Evolutionary conservation across 257 asterid genomes (phyloP).

Genomic region (Penstemon davidsonii): DNA sequence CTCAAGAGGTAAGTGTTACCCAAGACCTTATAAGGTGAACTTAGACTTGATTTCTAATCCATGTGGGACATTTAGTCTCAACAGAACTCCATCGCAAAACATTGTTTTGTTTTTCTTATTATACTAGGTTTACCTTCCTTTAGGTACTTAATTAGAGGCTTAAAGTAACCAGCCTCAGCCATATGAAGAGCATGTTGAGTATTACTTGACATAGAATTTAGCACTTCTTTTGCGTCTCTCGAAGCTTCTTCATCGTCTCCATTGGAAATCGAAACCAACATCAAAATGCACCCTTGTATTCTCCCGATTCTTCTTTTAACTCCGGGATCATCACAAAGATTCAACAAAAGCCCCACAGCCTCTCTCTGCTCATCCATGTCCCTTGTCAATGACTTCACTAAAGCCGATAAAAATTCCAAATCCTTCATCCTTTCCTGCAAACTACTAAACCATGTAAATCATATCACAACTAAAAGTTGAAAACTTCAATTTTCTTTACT

Average conservation of each 20-base stretch:
- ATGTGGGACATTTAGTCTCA: too few species aligned
- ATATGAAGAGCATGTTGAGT: slow-evolving; percentile 85
- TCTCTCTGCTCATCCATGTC: slow-evolving; percentile 70
- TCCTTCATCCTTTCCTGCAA: slow-evolving; percentile 83
- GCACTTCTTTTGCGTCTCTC: slow-evolving; percentile 51
- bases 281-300: slow-evolving; percentile 68
- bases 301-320: slow-evolving; percentile 65
- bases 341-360: slow-evolving; percentile 68
- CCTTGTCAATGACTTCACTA: slow-evolving; percentile 68
- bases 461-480: not conserved
- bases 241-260: slow-evolving; percentile 62
- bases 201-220: slow-evolving; percentile 62
- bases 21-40: too few species aligned
- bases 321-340: slow-evolving; percentile 44
- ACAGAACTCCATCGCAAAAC: too few species aligned
- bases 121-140: slow-evolving; percentile 49
- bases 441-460: slow-evolving; percentile 39
- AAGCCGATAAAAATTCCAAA: slow-evolving; percentile 42
- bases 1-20: too few species aligned
- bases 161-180: slow-evolving; percentile 96
- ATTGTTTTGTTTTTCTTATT: not conserved
- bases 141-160: slow-evolving; percentile 68
- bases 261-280: slow-evolving; percentile 71
- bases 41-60: too few species aligned
- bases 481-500: too few species aligned